Conservation (phyloP, 148 eudicot genomes). For the Amaranthus cruentus region DNA sequence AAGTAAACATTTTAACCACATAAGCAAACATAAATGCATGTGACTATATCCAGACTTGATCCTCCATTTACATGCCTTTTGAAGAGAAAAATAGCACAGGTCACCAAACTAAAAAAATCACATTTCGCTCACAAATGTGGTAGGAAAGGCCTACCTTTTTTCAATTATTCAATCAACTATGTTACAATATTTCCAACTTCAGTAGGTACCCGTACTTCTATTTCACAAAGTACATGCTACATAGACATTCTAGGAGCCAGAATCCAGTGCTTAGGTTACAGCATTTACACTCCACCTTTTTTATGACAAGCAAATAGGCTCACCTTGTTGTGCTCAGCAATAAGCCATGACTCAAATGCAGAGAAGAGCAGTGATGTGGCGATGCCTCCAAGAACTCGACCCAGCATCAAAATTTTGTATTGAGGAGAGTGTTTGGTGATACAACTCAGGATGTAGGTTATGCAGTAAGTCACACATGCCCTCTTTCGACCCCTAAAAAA, state of each 20-base stretch:
- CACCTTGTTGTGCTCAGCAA: constrained; percentile 97
- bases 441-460: constrained; percentile 92
- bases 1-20: background rate
- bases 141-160: background rate
- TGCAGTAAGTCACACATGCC: constrained; percentile 92
- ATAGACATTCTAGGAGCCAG: background rate
- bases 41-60: background rate
- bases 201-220: background rate
- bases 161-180: background rate
- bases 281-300: too few relatives aligned
- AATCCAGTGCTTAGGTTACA: too few relatives aligned
- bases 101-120: background rate
- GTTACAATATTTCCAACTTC: background rate
- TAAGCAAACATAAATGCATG: background rate
- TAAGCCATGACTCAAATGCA: constrained; percentile 96
- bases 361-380: constrained; percentile 96
- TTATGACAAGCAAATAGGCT: background rate
- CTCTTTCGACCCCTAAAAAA: constrained; percentile 82
- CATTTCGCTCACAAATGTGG: background rate
- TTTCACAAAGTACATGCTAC: background rate
- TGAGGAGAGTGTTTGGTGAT: constrained; percentile 92
- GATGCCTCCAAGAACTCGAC: constrained; percentile 89
- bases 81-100: background rate
- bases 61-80: background rate
- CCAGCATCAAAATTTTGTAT: constrained; percentile 82